Evolutionary conservation across 768 basidiomycete genomes (phyloP).

Genomic region (Solioccasus polychromus): DNA sequence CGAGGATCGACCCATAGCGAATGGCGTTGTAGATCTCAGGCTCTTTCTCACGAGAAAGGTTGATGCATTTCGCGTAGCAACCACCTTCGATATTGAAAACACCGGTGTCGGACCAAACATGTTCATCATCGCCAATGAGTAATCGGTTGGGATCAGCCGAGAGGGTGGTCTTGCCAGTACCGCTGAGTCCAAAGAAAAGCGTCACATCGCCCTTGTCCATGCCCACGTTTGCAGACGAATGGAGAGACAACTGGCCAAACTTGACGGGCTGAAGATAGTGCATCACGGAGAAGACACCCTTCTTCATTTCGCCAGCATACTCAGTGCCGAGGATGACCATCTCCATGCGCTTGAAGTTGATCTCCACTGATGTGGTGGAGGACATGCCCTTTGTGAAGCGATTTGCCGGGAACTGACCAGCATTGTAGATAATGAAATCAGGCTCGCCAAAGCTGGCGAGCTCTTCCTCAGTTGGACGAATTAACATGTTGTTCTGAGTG

Average conservation of each 20-base stretch:
- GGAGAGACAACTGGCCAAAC: constrained; percentile 95
- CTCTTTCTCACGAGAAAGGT: constrained; percentile 95
- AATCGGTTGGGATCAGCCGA: constrained; percentile 93
- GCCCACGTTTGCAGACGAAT: constrained; percentile 97
- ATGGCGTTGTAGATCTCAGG: constrained; percentile 97
- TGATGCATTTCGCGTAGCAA: constrained; percentile 98
- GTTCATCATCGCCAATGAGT: constrained; percentile 98
- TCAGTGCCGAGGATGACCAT: constrained; percentile 99
- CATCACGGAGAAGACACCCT: constrained; percentile 99
- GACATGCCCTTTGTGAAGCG: constrained; percentile 99
- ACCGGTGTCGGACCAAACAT: constrained; percentile 98
- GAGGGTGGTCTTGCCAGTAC: constrained; percentile 98
- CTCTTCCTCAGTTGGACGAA: constrained; percentile 94
- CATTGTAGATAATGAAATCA: constrained; percentile 99
- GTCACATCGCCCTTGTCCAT: constrained; percentile 88
- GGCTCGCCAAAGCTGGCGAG: constrained; percentile 94
- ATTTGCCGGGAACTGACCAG: constrained; percentile 99
- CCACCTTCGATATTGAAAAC: constrained; percentile 99
- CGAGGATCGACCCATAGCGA: constrained; percentile 92
- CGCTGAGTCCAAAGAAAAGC: constrained; percentile 97
- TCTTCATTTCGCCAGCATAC: constrained; percentile 99
- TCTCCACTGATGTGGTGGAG: constrained; percentile 96
- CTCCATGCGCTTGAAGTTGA: constrained; percentile 99
- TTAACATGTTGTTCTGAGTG: constrained; percentile 94
- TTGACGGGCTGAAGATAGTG: constrained; percentile 99